A percentile compares a stretch with the other conserved stretches of the same genome.
phyloP scores from a whole-genome alignment of 768 basidiomycete genomes.

The Suillus brevipes region DNA sequence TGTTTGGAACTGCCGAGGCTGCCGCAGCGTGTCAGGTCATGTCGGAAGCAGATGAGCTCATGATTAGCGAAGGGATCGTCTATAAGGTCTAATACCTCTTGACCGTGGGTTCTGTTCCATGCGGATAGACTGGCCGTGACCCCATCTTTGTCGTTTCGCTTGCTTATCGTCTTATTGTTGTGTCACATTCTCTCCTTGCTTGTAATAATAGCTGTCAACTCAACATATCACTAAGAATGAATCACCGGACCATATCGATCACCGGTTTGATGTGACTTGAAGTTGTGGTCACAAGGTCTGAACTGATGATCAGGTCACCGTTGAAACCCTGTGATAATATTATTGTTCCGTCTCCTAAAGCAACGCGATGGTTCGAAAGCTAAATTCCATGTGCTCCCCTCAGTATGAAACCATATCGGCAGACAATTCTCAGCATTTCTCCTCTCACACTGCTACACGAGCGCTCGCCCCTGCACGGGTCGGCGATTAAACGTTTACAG shows the following conservation, averaged over 20 bases:
- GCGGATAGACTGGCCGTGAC: background rate
- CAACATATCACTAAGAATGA: background rate
- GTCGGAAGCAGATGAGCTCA: slow-evolving; percentile 71
- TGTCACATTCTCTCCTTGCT: slow-evolving; percentile 6
- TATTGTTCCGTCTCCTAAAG: background rate
- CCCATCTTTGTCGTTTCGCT: slow-evolving; percentile 3
- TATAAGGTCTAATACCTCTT: slow-evolving; percentile 65
- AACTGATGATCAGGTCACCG: no score
- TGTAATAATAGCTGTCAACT: slow-evolving; percentile 4
- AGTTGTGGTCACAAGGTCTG: background rate
- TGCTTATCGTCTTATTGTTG: slow-evolving; percentile 9
- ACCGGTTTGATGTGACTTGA: background rate
- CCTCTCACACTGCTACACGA: slow-evolving; percentile 1
- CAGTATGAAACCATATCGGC: background rate
- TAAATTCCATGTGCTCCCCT: background rate
- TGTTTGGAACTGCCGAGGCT: slow-evolving; percentile 85
- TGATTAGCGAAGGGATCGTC: slow-evolving; percentile 84
- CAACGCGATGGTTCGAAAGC: background rate
- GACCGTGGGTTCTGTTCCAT: background rate
- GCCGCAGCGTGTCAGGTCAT: slow-evolving; percentile 70
- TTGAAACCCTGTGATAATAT: background rate
- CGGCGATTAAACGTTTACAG: slow-evolving; percentile 23
- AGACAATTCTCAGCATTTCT: background rate
- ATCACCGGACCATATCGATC: background rate
- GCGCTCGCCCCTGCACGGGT: background rate